Conservation (phyloP, 257 asterid species). For the Nicotiana knightiana region DNA sequence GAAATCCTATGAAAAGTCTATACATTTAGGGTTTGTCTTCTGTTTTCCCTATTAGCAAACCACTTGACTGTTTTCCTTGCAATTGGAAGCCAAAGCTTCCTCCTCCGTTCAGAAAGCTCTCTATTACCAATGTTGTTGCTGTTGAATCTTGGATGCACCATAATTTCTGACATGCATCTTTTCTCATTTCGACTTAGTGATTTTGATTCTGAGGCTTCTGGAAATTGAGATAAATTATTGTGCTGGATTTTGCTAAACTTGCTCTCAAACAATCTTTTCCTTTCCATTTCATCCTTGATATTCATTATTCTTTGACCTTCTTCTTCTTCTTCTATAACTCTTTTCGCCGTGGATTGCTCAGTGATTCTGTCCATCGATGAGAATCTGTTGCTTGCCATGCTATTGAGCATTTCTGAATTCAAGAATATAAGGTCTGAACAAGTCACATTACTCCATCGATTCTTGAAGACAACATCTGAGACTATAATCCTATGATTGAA, state of each 20-base stretch:
- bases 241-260: background rate
- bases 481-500: constrained; percentile 43
- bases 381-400: constrained; percentile 34
- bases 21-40: constrained; percentile 16
- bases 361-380: constrained; percentile 7
- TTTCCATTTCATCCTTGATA: constrained; percentile 10
- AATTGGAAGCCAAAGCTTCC: constrained; percentile 69
- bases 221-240: background rate
- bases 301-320: background rate
- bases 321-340: constrained; percentile 6
- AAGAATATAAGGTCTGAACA: constrained; percentile 58
- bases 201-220: constrained; percentile 1
- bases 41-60: constrained; percentile 64
- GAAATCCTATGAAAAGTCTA: background rate
- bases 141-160: constrained; percentile 47
- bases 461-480: constrained; percentile 37
- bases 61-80: constrained; percentile 72
- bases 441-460: constrained; percentile 60
- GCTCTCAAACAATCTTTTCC: background rate
- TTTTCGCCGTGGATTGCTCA: background rate
- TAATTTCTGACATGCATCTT: constrained; percentile 71
- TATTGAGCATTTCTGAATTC: constrained; percentile 45
- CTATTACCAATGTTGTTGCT: background rate
- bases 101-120: constrained; percentile 32
- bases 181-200: constrained; percentile 19